phyloP scores from a whole-genome alignment of 164 flowering plant species.

The Chimonanthus salicifolius region DNA sequence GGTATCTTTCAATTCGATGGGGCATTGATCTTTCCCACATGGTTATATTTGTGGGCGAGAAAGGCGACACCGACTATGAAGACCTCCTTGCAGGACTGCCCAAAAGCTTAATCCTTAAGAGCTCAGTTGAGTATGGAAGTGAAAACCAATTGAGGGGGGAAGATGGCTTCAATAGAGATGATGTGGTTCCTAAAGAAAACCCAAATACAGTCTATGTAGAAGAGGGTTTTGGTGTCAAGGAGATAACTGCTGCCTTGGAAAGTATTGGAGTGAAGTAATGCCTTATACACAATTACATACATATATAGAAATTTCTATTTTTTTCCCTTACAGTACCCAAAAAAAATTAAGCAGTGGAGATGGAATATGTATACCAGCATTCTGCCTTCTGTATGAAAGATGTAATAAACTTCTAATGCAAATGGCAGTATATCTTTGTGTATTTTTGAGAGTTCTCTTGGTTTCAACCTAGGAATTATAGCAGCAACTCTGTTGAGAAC shows the following conservation, averaged over 20 bases:
- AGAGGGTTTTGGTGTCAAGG: conserved; percentile 26
- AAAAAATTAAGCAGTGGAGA: no score
- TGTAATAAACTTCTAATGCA: no score
- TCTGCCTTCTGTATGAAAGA: no score
- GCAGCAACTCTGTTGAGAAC: no score
- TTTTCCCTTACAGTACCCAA: no score
- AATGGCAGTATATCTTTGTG: no score
- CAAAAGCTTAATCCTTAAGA: conserved; percentile 58
- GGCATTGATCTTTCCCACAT: conserved; percentile 59
- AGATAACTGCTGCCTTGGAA: conserved; percentile 42
- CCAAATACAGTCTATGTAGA: conserved; percentile 30
- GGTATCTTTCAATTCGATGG: conserved; percentile 75
- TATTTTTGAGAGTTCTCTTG: no score
- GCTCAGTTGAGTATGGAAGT: conserved; percentile 47
- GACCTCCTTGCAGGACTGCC: conserved; percentile 57
- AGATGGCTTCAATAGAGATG: conserved; percentile 46
- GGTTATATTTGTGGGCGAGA: conserved; percentile 61
- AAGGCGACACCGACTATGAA: conserved; percentile 75
- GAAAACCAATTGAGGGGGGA: conserved; percentile 43
- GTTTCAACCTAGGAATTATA: no score
- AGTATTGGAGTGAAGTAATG: conserved; percentile 23
- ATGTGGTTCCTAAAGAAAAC: conserved; percentile 43
- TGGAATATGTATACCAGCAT: no score
- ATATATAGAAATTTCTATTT: no score
- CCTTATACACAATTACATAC: no score